Conservation (phyloP, 306 rosid species). For the Castanopsis chinensis region DNA sequence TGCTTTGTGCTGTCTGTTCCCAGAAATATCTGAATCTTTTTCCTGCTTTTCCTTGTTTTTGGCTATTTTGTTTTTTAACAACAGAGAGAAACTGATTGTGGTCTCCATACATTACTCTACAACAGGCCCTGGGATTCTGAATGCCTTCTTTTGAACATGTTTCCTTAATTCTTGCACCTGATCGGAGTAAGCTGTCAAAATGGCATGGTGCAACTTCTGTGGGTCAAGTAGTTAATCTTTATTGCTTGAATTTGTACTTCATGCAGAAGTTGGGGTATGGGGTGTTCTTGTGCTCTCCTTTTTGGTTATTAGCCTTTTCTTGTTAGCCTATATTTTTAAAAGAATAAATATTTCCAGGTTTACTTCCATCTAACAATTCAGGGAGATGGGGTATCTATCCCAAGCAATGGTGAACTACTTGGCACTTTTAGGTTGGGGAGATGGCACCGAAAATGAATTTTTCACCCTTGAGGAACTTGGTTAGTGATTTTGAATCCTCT, state of each 20-base stretch:
- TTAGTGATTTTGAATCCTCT: conserved; percentile 31
- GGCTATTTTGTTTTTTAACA: background rate
- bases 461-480: conserved; percentile 80
- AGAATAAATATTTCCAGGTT: conserved; percentile 17
- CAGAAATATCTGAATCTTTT: conserved; percentile 10
- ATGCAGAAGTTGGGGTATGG: background rate
- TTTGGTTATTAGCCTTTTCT: background rate
- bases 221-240: conserved; percentile 60
- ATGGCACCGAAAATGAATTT: conserved; percentile 94
- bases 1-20: too few relatives aligned
- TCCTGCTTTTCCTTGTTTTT: conserved; percentile 2
- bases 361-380: conserved; percentile 50
- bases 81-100: conserved; percentile 17
- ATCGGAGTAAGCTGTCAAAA: conserved; percentile 92
- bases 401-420: conserved; percentile 93
- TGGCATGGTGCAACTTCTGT: conserved; percentile 99
- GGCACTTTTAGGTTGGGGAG: conserved; percentile 98
- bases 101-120: conserved; percentile 14
- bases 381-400: conserved; percentile 97
- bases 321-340: background rate
- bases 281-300: background rate
- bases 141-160: conserved; percentile 88
- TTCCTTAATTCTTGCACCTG: conserved; percentile 96
- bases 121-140: conserved; percentile 73
- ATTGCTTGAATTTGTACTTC: background rate